These are phyloP conservation scores for Tetrapisispora phaffii DNA, from an alignment of 805 yeast genomes.

Conservation along the genomic window DNA sequence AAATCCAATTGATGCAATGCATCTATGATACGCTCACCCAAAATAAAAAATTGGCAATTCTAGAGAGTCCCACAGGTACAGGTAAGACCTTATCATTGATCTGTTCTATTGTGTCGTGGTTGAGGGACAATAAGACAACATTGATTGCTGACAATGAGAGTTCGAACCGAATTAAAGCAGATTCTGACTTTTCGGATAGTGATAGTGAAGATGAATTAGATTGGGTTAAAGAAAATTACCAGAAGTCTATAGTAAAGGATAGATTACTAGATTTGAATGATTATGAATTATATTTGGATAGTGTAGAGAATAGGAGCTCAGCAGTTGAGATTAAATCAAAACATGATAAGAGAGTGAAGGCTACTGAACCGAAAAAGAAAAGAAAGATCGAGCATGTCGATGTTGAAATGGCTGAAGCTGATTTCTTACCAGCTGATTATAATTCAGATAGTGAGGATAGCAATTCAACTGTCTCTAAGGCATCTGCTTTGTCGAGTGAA, in stretches of 20 bases:
- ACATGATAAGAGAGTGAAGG: slow-evolving; percentile 5
- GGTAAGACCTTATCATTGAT: slow-evolving; percentile 85
- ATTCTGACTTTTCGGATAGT: slow-evolving; percentile 20
- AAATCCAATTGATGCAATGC: slow-evolving; percentile 61
- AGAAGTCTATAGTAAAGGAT: slow-evolving; percentile 19
- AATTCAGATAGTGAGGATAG: slow-evolving; percentile 3
- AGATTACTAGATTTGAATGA: slow-evolving; percentile 19
- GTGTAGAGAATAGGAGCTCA: slow-evolving; percentile 12
- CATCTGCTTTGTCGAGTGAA: slow-evolving; percentile 32
- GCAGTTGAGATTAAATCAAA: slow-evolving; percentile 5
- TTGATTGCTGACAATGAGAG: slow-evolving; percentile 8
- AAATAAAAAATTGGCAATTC: slow-evolving; percentile 58
- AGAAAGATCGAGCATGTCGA: slow-evolving; percentile 17
- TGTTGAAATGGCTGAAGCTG: slow-evolving; percentile 24
- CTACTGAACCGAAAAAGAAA: slow-evolving; percentile 8
- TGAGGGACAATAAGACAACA: slow-evolving; percentile 40
- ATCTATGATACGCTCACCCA: slow-evolving; percentile 49
- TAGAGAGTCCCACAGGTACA: slow-evolving; percentile 92
- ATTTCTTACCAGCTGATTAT: slow-evolving; percentile 18
- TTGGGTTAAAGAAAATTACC: slow-evolving; percentile 47
- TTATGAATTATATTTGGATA: slow-evolving; percentile 31
- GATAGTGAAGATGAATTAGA: slow-evolving; percentile 53
- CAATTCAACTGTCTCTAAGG: background rate
- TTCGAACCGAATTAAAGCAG: slow-evolving; percentile 8
- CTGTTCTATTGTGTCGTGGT: slow-evolving; percentile 79